Base-by-base conservation (phyloP, 2,329 filamentous ascomycete species). In the Pestalotiopsis sp. region DNA sequence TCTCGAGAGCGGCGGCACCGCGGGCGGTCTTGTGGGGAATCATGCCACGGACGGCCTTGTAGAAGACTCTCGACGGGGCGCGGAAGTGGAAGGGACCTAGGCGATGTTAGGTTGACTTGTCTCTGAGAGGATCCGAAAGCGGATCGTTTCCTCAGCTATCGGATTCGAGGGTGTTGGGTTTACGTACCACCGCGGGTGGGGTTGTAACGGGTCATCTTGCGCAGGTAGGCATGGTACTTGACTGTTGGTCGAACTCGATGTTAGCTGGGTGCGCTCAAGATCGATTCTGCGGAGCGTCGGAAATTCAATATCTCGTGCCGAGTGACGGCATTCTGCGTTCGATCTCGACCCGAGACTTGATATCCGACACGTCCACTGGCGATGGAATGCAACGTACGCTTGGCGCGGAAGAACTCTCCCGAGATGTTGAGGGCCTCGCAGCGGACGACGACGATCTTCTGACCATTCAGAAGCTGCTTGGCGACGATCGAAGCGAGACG, bases 201-300 rank as follows among this genome's bases (percentile, higher is more conserved):
- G 92, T 99, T 99, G 93, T 92, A 99, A 86, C 96, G 94, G 84
- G 96, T 99, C 89, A 97, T 96, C 93, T 99, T 99, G 90, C 96
- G 94, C 82, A 99, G 92, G 90, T 98, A 98, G 86, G 96, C 94
- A 85, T 96, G 93, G 92, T 99, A 99, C 94, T 99, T 99, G 87
- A 99, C 96, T 99, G 83, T 88, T 84, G 74, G 81, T 76, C 75
- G 74, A 74, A 76, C 82, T 91, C 81, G 91, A 52, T 88, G 75
- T 73, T 69, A 67, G 64, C 31, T 59, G 39, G 52, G 45, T 66
- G 64, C 20, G 31, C 64, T 62, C 25, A 14, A 14, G 14, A 20
- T 12, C 12, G 7, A 12, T 62, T 39, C 59, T 25, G 27, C 59
- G 59, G 59, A 36, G 13, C 13, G 25, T 65, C 62, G 41, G 27